A percentile compares a stretch with the other conserved stretches of the same genome.
Evolutionary conservation across 768 basidiomycete species (phyloP).

Genomic region (Pisolithus albus): DNA sequence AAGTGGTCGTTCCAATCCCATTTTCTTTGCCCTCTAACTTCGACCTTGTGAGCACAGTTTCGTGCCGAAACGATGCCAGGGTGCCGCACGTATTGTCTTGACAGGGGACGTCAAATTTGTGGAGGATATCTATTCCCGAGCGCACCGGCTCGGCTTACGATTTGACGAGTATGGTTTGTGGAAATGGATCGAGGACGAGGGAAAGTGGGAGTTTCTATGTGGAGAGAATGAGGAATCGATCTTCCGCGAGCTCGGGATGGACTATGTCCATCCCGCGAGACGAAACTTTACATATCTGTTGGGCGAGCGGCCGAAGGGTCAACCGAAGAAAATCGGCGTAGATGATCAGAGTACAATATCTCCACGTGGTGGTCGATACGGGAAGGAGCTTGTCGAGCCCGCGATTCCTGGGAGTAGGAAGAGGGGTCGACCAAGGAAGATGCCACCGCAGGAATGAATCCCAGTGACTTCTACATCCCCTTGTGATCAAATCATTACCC

Average conservation of each 20-base stretch:
- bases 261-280: constrained; percentile 33
- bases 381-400: neutral
- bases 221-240: constrained; percentile 41
- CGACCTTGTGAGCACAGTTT: constrained; percentile 7
- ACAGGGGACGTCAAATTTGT: constrained; percentile 54
- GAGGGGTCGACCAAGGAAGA: neutral
- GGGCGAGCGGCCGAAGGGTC: neutral
- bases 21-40: neutral
- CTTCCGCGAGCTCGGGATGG: constrained; percentile 37
- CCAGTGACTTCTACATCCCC: neutral
- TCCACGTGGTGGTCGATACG: neutral
- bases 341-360: neutral
- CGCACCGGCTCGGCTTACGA: constrained; percentile 38
- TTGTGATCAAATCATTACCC: no score
- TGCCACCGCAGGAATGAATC: neutral
- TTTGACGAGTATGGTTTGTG: constrained; percentile 63
- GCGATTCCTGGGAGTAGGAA: neutral
- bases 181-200: constrained; percentile 39
- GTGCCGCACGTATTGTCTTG: constrained; percentile 44
- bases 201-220: constrained; percentile 43
- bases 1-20: neutral
- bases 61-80: constrained; percentile 26
- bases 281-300: constrained; percentile 29
- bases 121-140: constrained; percentile 35
- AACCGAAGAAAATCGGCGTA: constrained; percentile 5